Percentiles rank a stretch among this genome's conserved stretches.
These are phyloP conservation scores for Ustilago hordei DNA, from an alignment of 1,284 basidiomycete genomes.

Conservation along the genomic window DNA sequence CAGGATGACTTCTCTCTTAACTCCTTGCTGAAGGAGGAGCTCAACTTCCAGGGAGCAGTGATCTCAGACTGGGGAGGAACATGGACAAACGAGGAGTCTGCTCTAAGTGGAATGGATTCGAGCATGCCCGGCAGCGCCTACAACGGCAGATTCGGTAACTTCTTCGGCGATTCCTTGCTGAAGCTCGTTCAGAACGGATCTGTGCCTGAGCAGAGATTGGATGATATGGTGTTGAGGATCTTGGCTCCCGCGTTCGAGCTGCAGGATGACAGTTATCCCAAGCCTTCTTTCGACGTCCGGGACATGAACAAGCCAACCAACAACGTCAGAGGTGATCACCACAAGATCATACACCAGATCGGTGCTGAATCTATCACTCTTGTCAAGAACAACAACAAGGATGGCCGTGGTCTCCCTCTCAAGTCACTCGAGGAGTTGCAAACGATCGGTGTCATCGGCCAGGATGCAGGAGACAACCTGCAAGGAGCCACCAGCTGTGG, in stretches of 20 bases:
- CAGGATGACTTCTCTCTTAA: slow-evolving; percentile 78
- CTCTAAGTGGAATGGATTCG: slow-evolving; percentile 77
- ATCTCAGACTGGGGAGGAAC: slow-evolving; percentile 69
- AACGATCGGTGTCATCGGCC: slow-evolving; percentile 40
- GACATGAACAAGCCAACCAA: slow-evolving; percentile 35
- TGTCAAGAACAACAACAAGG: slow-evolving; percentile 55
- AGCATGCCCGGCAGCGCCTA: slow-evolving; percentile 69
- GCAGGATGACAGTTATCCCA: slow-evolving; percentile 40
- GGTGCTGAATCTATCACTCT: slow-evolving; percentile 55
- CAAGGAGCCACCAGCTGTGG: slow-evolving; percentile 37
- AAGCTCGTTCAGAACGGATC: slow-evolving; percentile 77
- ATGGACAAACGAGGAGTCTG: slow-evolving; percentile 63
- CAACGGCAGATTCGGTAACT: slow-evolving; percentile 40
- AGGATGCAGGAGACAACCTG: slow-evolving; percentile 43
- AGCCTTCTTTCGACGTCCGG: slow-evolving; percentile 48
- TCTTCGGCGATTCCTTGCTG: slow-evolving; percentile 73
- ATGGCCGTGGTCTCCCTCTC: slow-evolving; percentile 41
- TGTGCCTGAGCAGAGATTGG: slow-evolving; percentile 74
- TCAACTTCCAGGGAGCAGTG: slow-evolving; percentile 81
- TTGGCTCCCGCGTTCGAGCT: slow-evolving; percentile 60
- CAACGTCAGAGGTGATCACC: slow-evolving; percentile 58
- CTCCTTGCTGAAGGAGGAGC: slow-evolving; percentile 78
- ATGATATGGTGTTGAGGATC: slow-evolving; percentile 70
- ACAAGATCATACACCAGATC: slow-evolving; percentile 53
- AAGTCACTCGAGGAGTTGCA: slow-evolving; percentile 27